Conservation (phyloP, 1,284 basidiomycete genomes). For the Cutaneotrichosporon dermatis region DNA sequence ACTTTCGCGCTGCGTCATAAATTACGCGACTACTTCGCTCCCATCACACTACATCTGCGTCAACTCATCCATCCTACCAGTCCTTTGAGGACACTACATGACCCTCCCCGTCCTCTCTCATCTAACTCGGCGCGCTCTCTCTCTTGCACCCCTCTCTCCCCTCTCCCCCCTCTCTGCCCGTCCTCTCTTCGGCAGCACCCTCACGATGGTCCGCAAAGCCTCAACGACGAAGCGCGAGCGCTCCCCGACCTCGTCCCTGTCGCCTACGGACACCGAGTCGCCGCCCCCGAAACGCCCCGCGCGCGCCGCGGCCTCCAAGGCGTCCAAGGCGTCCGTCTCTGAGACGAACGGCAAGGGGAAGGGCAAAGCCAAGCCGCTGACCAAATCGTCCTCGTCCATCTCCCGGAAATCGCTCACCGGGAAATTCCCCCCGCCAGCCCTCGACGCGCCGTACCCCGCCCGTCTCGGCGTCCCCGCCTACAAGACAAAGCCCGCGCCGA, state of each 20-base stretch:
- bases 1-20: conserved; percentile 1
- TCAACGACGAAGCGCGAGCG: conserved; percentile 7
- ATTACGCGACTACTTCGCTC: background rate
- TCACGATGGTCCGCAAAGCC: background rate
- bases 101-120: background rate
- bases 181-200: no score
- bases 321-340: background rate
- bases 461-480: conserved; percentile 38
- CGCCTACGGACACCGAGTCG: conserved; percentile 1
- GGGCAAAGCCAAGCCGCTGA: background rate
- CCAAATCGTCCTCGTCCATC: background rate
- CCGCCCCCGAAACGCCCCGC: conserved; percentile 5
- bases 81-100: background rate
- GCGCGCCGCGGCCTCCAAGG: background rate
- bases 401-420: conserved; percentile 10
- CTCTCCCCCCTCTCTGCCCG: background rate
- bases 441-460: conserved; percentile 36
- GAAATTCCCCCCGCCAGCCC: conserved; percentile 35
- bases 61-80: background rate
- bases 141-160: background rate
- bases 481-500: conserved; percentile 12
- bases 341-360: background rate
- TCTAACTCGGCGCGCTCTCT: background rate
- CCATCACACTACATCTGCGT: background rate
- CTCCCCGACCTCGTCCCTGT: conserved; percentile 15